Evolutionary conservation across 148 eudicot genomes (phyloP).

Genomic region (Talinum fruticosum): DNA sequence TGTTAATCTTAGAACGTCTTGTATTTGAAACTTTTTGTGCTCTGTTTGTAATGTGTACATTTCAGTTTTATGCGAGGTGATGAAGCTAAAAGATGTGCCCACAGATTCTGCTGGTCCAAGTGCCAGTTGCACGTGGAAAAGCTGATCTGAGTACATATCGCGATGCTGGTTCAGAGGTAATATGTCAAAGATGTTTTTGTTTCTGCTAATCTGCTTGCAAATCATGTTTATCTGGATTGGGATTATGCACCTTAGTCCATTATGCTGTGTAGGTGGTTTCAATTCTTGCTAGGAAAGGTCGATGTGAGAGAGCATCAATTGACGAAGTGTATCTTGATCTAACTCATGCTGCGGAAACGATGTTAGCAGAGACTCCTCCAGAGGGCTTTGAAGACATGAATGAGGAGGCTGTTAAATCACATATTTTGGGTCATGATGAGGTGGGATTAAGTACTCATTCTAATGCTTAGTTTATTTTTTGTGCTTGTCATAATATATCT

Average conservation of each 20-base stretch:
- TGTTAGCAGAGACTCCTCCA: conserved; percentile 72
- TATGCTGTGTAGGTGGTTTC: conserved; percentile 69
- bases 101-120: conserved; percentile 82
- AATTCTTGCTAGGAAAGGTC: conserved; percentile 75
- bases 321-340: conserved; percentile 98
- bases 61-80: conserved; percentile 92
- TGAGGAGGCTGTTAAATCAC: conserved; percentile 80
- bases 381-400: conserved; percentile 51
- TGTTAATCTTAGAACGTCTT: not conserved
- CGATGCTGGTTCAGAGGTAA: conserved; percentile 96
- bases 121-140: conserved; percentile 91
- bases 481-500: too few relatives aligned
- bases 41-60: conserved; percentile 10
- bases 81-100: conserved; percentile 87
- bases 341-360: conserved; percentile 74
- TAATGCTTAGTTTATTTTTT: too few relatives aligned
- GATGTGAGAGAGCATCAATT: conserved; percentile 96
- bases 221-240: not conserved
- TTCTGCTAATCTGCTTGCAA: not conserved
- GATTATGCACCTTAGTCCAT: conserved; percentile 10
- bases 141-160: conserved; percentile 82
- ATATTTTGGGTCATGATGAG: conserved; percentile 68
- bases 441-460: conserved; percentile 28
- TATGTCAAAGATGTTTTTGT: not conserved
- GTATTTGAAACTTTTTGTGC: conserved; percentile 11